phyloP scores from a whole-genome alignment of 2,329 filamentous ascomycete species.

The Monosporascus sp. region DNA sequence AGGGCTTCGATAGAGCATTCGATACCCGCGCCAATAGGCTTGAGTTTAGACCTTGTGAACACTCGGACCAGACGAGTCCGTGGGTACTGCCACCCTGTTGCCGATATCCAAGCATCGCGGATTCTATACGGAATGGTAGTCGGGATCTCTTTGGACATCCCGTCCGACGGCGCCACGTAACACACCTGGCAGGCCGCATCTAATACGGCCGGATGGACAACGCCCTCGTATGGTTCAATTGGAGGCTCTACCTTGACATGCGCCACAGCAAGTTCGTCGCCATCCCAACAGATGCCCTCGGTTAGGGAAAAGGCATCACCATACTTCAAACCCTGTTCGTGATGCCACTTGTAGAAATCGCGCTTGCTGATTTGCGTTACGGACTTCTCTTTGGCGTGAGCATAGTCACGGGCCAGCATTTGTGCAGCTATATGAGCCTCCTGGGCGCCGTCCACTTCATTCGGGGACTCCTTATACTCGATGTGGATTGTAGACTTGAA shows the following conservation, averaged over 20 bases:
- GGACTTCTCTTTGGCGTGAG: slow-evolving; percentile 6
- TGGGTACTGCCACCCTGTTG: slow-evolving; percentile 18
- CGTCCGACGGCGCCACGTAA: slow-evolving; percentile 6
- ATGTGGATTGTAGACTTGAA: slow-evolving; percentile 15
- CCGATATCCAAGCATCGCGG: slow-evolving; percentile 19
- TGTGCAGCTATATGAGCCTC: not conserved
- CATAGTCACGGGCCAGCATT: slow-evolving; percentile 1
- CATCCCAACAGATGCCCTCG: slow-evolving; percentile 18
- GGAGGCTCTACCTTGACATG: slow-evolving; percentile 5
- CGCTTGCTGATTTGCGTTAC: slow-evolving; percentile 11
- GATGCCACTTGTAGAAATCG: slow-evolving; percentile 13
- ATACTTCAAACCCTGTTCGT: slow-evolving; percentile 16
- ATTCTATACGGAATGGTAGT: slow-evolving; percentile 19
- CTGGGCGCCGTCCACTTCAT: not conserved
- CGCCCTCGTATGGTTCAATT: slow-evolving; percentile 5
- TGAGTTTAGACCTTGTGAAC: slow-evolving; percentile 7
- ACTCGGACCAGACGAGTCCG: slow-evolving; percentile 10
- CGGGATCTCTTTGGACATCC: slow-evolving; percentile 1
- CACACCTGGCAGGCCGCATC: slow-evolving; percentile 24
- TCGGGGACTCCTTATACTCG: slow-evolving; percentile 10
- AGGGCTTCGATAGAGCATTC: slow-evolving; percentile 17
- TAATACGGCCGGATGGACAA: slow-evolving; percentile 27
- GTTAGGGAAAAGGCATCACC: slow-evolving; percentile 16
- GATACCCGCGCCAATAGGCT: slow-evolving; percentile 8
- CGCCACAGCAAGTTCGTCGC: slow-evolving; percentile 7